Evolutionary conservation across 2,329 filamentous ascomycete species (phyloP).

Genomic region (Teratosphaeria destructans): DNA sequence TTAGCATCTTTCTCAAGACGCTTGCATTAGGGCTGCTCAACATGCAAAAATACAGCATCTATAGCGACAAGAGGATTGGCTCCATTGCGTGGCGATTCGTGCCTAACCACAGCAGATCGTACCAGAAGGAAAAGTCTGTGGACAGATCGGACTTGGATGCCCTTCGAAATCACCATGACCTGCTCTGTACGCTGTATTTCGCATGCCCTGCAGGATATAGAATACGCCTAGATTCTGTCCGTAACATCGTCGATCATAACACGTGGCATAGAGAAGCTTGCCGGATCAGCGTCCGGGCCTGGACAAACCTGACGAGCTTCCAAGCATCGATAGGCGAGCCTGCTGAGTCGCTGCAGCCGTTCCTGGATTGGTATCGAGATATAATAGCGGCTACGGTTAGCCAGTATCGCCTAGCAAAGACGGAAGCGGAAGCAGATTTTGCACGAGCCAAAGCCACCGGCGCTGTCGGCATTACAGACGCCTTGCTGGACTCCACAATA

Average conservation of each 20-base stretch:
- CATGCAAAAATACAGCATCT: constrained; percentile 31
- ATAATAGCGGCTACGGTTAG: constrained; percentile 43
- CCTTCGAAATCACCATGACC: constrained; percentile 51
- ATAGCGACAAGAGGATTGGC: constrained; percentile 44
- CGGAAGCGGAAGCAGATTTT: constrained; percentile 47
- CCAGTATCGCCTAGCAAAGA: constrained; percentile 47
- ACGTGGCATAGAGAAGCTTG: constrained; percentile 50
- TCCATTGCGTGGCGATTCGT: constrained; percentile 47
- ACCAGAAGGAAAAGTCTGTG: constrained; percentile 47
- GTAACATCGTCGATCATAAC: constrained; percentile 45
- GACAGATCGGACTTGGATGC: constrained; percentile 45
- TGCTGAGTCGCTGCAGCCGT: constrained; percentile 33
- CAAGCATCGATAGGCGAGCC: constrained; percentile 45
- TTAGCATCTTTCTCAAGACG: constrained; percentile 50
- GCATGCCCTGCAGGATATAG: constrained; percentile 43
- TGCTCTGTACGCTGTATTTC: constrained; percentile 51
- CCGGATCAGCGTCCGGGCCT: constrained; percentile 47
- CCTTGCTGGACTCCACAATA: constrained; percentile 43
- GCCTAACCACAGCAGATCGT: constrained; percentile 50
- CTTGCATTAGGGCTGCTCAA: constrained; percentile 40
- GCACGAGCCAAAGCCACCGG: constrained; percentile 27
- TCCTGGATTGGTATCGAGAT: constrained; percentile 46
- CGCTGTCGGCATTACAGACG: constrained; percentile 31
- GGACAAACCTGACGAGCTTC: constrained; percentile 47
- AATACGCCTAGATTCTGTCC: constrained; percentile 43